A percentile compares a stretch with the other conserved stretches of the same genome.
Conservation (phyloP, 1,284 basidiomycete genomes). For the Stygiomarasmius scandens region DNA sequence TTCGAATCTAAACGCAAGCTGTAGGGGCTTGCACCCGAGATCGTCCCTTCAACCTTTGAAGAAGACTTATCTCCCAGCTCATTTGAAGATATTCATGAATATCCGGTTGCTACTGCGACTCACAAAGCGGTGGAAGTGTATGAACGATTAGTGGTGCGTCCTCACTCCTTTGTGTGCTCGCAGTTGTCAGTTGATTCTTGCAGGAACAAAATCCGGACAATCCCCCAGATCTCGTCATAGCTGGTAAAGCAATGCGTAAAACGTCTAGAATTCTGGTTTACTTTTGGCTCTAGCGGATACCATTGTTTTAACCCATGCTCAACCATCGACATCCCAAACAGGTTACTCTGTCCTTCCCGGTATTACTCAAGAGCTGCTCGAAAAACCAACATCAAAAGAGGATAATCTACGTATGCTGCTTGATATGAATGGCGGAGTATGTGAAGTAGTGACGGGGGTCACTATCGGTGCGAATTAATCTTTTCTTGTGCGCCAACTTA, state of each 20-base stretch:
- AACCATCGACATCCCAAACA: conserved; percentile 56
- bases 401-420: conserved; percentile 90
- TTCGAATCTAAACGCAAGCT: conserved; percentile 8
- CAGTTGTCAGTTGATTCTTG: conserved; percentile 2
- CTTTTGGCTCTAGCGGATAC: conserved; percentile 72
- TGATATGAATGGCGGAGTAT: conserved; percentile 83
- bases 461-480: conserved; percentile 62
- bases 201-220: conserved; percentile 74
- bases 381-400: conserved; percentile 82
- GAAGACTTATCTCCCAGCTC: conserved; percentile 76
- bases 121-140: conserved; percentile 97
- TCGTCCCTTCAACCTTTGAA: conserved; percentile 86
- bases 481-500: background rate
- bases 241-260: conserved; percentile 49
- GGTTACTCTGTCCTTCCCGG: conserved; percentile 50
- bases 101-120: conserved; percentile 90
- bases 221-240: conserved; percentile 92
- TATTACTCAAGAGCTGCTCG: conserved; percentile 73
- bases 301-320: conserved; percentile 82
- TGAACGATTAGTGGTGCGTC: conserved; percentile 75
- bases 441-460: conserved; percentile 92
- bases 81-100: conserved; percentile 85
- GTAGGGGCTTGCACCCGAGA: conserved; percentile 85
- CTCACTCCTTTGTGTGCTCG: conserved; percentile 4
- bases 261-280: background rate